These are phyloP conservation scores for Trichosphaerium sp. DNA, from an alignment of 78 protist genomes.

Conservation along the genomic window DNA sequence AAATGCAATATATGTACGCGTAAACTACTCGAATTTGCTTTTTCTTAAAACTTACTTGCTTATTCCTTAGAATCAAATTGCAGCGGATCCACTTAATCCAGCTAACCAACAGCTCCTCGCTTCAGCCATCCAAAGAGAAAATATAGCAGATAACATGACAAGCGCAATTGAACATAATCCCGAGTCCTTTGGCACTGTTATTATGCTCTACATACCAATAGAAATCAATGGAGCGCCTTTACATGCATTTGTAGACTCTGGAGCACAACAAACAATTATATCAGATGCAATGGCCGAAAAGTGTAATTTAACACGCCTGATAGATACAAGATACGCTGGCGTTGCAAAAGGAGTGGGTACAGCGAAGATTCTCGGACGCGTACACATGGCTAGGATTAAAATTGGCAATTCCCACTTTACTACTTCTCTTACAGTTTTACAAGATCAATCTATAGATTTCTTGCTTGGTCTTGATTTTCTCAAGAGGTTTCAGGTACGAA, in stretches of 20 bases:
- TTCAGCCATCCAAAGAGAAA: slow-evolving; percentile 34
- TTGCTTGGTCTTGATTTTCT: slow-evolving; percentile 70
- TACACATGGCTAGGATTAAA: slow-evolving; percentile 44
- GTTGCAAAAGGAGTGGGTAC: slow-evolving; percentile 76
- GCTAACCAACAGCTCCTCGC: slow-evolving; percentile 32
- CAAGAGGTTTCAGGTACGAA: slow-evolving; percentile 37
- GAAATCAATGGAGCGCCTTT: slow-evolving; percentile 51
- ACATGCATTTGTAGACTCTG: slow-evolving; percentile 64
- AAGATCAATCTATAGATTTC: slow-evolving; percentile 52
- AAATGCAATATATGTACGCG: not conserved
- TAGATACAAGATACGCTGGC: slow-evolving; percentile 62
- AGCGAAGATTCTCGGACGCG: slow-evolving; percentile 62
- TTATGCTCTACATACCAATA: slow-evolving; percentile 59
- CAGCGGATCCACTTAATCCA: slow-evolving; percentile 36
- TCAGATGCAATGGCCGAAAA: slow-evolving; percentile 43
- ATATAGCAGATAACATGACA: slow-evolving; percentile 49
- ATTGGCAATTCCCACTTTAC: slow-evolving; percentile 44
- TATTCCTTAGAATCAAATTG: not conserved
- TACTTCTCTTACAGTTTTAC: slow-evolving; percentile 52
- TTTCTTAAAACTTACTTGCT: not conserved
- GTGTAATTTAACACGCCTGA: slow-evolving; percentile 44
- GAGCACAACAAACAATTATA: slow-evolving; percentile 57
- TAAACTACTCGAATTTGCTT: not conserved
- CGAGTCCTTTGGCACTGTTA: slow-evolving; percentile 59
- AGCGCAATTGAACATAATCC: slow-evolving; percentile 68